Base-by-base conservation (phyloP, 2,329 filamentous ascomycete species). In the Colletotrichum sp. region DNA sequence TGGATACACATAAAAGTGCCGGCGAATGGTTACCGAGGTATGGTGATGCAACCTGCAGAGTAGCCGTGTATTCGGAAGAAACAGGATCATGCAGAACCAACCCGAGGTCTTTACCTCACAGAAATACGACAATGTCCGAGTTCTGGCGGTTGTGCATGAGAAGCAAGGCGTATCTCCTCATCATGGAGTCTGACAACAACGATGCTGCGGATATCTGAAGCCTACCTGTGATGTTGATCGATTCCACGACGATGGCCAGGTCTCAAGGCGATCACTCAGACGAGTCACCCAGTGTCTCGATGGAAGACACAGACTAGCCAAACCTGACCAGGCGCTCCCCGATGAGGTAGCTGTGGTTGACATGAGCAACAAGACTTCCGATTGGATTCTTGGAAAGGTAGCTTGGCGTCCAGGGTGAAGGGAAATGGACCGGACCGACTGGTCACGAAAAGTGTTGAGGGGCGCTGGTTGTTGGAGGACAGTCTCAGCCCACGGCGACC, bases 371-470 rank as follows among this genome's bases (percentile, higher is more conserved):
- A 66, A 36, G 27, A 61, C 66, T 18, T 62, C 67, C 67, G 67
- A 70, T 70, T 62, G 67, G 67, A 39, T 70, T 55, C 28, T 48
- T 32, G 61, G 28, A 25, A 48, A n/a, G 7, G 18, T 25, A n/a
- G 67, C 67, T 69, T 65, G 74, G 58, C 70, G 28, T 16, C 36
- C 36, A n/a, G 34, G 34, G 65, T 30, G 32, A 60, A 73, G 36
- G 58, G 70, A 69, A 8, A 62, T 52, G 60, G 52, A 69, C 43
- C 32, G 43, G 56, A 22, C 69, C 43, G 64, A 56, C 73, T 68
- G 22, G 70, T 36, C 70, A 69, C 18, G 58, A 69, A 73, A 76
- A 74, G 22, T 76, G 74, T 76, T 76, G 74, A 76, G 74, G 43
- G 70, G 74, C 25, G 18, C 18, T 66, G 39, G 64, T 69, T 76